A percentile compares a stretch with the other conserved stretches of the same genome.
Evolutionary conservation across 345 rosid species (phyloP).

Genomic region (Bretschneidera sinensis): DNA sequence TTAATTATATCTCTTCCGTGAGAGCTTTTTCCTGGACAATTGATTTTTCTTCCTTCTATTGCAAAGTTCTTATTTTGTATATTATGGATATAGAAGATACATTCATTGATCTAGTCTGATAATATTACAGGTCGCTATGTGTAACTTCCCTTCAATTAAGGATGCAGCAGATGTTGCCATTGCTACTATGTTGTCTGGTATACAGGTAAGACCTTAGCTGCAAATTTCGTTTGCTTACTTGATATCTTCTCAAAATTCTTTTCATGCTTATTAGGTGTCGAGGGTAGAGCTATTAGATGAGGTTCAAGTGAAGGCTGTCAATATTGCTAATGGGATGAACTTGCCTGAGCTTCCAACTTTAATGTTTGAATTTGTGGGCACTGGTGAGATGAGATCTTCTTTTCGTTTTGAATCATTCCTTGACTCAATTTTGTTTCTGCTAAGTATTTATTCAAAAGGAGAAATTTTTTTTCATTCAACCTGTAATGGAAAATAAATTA

Average conservation of each 20-base stretch:
- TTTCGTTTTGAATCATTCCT: background rate
- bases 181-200: conserved; percentile 78
- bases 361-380: conserved; percentile 93
- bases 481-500: no score
- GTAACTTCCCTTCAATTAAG: conserved; percentile 83
- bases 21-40: background rate
- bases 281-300: conserved; percentile 90
- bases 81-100: no score
- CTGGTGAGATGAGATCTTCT: conserved; percentile 41
- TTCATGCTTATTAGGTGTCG: conserved; percentile 52
- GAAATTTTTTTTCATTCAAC: no score
- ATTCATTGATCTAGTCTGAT: background rate
- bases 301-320: conserved; percentile 78
- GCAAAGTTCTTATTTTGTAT: no score
- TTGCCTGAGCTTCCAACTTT: conserved; percentile 77
- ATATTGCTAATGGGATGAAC: conserved; percentile 79
- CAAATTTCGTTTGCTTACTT: conserved; percentile 9
- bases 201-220: conserved; percentile 53
- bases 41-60: no score
- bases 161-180: conserved; percentile 98
- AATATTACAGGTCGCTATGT: conserved; percentile 79
- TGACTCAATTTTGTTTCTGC: no score
- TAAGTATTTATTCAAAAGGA: background rate
- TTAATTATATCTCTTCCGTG: no score
- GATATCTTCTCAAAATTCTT: conserved; percentile 13